phyloP scores from a whole-genome alignment of 1,284 basidiomycete genomes.

The Puccinia polysora region DNA sequence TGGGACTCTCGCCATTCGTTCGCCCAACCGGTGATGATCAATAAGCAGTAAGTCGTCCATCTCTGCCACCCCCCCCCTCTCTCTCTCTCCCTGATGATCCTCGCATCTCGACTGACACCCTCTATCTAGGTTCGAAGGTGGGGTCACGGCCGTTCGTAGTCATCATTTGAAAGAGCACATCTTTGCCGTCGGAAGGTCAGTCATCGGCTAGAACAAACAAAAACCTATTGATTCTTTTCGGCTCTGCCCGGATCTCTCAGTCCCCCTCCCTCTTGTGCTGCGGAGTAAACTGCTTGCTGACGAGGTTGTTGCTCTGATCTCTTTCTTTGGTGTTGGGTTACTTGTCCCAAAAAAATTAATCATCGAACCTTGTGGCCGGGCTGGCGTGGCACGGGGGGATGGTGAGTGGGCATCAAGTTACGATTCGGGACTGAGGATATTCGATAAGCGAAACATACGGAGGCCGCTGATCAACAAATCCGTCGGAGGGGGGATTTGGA shows the following conservation, averaged over 20 bases:
- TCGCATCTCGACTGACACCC: conserved; percentile 15
- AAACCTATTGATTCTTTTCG: too few species aligned
- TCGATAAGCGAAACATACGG: conserved; percentile 70
- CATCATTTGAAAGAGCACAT: conserved; percentile 74
- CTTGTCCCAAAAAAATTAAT: too few species aligned
- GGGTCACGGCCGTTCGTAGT: conserved; percentile 83
- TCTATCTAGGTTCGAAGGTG: conserved; percentile 73
- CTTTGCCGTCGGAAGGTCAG: conserved; percentile 82
- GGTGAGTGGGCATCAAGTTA: conserved; percentile 61
- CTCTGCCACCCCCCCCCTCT: background rate
- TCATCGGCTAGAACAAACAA: too few species aligned
- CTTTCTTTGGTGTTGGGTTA: conserved; percentile 15
- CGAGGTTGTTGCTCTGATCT: background rate
- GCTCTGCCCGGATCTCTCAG: too few species aligned
- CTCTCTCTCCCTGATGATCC: background rate
- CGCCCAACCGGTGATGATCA: conserved; percentile 63
- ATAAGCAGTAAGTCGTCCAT: conserved; percentile 61
- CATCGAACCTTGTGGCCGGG: background rate
- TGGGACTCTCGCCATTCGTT: conserved; percentile 81
- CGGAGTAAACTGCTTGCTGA: background rate
- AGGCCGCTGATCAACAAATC: conserved; percentile 62
- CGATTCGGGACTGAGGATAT: conserved; percentile 73
- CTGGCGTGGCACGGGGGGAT: background rate
- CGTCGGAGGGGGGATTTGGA: conserved; percentile 89
- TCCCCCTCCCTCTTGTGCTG: background rate